A percentile compares a stretch with the other conserved stretches of the same genome.
phyloP scores from a whole-genome alignment of 257 asterid genomes.

The Lycium ferocissimum region DNA sequence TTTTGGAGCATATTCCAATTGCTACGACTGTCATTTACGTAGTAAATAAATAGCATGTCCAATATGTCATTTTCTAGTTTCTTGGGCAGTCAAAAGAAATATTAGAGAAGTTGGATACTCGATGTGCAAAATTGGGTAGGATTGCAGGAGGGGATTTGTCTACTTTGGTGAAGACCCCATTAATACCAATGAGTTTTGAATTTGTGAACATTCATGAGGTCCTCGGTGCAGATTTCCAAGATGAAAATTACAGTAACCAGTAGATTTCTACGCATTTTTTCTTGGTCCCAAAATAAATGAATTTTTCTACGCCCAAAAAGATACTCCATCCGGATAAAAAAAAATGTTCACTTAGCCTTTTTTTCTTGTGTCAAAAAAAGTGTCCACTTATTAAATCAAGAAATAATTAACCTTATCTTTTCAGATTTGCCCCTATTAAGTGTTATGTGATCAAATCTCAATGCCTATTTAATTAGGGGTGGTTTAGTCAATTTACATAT shows the following conservation, averaged over 20 bases:
- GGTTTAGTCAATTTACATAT: no score
- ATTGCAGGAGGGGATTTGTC: not conserved
- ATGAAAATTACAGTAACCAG: not conserved
- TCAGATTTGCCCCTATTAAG: no score
- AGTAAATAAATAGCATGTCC: not conserved
- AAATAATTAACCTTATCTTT: no score
- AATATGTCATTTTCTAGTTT: constrained; percentile 15
- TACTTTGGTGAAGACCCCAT: constrained; percentile 18
- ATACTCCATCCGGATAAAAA: no score
- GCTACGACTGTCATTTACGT: not conserved
- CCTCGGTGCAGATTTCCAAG: not conserved
- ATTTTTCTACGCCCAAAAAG: no score
- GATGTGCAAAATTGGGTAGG: not conserved
- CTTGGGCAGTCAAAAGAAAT: not conserved
- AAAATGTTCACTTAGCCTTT: no score
- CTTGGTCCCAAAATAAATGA: no score
- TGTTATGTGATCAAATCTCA: no score
- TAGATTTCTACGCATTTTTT: no score
- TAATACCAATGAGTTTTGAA: constrained; percentile 27
- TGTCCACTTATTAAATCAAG: no score
- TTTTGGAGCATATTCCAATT: constrained; percentile 16
- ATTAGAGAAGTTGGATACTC: not conserved
- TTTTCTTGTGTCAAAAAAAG: no score
- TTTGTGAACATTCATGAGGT: constrained; percentile 21
- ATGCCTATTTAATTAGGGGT: no score